phyloP scores from a whole-genome alignment of 768 basidiomycete species.

The Amanita subjunquillea region DNA sequence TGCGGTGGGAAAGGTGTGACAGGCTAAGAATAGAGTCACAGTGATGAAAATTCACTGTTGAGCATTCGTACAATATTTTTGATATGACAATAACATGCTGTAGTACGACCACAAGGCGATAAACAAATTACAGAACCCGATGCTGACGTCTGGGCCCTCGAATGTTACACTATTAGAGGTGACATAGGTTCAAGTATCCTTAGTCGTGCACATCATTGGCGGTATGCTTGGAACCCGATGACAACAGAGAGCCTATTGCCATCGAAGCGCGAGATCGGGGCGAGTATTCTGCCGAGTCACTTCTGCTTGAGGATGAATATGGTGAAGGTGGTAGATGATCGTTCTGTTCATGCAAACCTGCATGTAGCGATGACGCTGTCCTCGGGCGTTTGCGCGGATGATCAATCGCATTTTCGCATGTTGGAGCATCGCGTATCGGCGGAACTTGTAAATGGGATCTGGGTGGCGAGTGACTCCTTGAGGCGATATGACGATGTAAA shows the following conservation, averaged over 20 bases:
- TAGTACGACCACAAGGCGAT: slow-evolving; percentile 1
- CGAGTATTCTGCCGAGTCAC: slow-evolving; percentile 59
- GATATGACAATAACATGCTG: not conserved
- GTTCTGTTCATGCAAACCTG: slow-evolving; percentile 26
- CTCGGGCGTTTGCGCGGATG: slow-evolving; percentile 57
- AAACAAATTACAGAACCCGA: slow-evolving; percentile 2
- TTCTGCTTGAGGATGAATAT: slow-evolving; percentile 57
- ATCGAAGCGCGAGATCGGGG: slow-evolving; percentile 66
- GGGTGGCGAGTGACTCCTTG: slow-evolving; percentile 32
- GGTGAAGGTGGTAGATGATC: slow-evolving; percentile 62
- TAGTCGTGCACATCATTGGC: not conserved
- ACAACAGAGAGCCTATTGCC: slow-evolving; percentile 71
- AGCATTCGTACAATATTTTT: not conserved
- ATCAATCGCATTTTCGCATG: slow-evolving; percentile 22
- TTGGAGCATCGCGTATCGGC: slow-evolving; percentile 22
- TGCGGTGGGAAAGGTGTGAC: not conserved
- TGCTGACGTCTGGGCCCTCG: not conserved
- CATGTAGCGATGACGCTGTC: slow-evolving; percentile 33
- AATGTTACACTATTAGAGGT: not conserved
- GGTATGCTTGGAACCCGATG: slow-evolving; percentile 27
- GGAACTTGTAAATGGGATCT: slow-evolving; percentile 20
- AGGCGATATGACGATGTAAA: slow-evolving; percentile 22
- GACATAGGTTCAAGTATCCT: not conserved
- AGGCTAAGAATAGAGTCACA: not conserved
- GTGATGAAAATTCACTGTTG: not conserved